A percentile compares a stretch with the other conserved stretches of the same genome.
phyloP scores from a whole-genome alignment of 192 early-diverging fungal genomes.

The Umbelopsis sp. region DNA sequence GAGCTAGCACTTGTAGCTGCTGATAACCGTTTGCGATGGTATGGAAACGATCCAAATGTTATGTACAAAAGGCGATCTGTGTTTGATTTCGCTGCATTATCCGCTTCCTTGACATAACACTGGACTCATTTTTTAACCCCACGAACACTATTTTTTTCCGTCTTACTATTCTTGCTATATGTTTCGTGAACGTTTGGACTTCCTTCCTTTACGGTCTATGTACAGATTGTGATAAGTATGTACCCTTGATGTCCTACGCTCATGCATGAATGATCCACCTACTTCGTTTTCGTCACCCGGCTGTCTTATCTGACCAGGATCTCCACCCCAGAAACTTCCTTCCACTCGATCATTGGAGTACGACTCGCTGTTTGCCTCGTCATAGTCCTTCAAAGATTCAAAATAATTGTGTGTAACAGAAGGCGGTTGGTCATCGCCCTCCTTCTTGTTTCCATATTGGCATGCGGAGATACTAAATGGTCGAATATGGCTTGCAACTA shows the following conservation, averaged over 20 bases:
- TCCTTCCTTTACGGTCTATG: not conserved
- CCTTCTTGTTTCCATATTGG: not conserved
- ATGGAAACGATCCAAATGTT: not conserved
- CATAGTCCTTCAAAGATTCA: slow-evolving; percentile 6
- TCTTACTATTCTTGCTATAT: not conserved
- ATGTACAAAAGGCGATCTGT: not conserved
- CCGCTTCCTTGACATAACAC: too few relatives aligned
- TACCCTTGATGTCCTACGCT: not conserved
- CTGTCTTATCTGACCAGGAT: not conserved
- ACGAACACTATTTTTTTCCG: not conserved
- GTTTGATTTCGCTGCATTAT: too few relatives aligned
- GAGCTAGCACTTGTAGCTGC: not conserved
- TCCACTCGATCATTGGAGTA: not conserved
- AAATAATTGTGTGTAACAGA: slow-evolving; percentile 15
- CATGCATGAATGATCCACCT: not conserved
- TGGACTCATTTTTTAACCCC: not conserved
- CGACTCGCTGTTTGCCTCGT: not conserved
- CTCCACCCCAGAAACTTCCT: slow-evolving; percentile 11
- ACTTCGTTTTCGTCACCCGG: not conserved
- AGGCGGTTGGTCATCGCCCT: not conserved
- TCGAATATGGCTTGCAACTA: not conserved
- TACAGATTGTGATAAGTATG: not conserved
- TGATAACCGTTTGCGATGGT: not conserved
- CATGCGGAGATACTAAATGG: slow-evolving; percentile 1
- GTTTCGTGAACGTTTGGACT: slow-evolving; percentile 4